phyloP scores from a whole-genome alignment of 495 filamentous ascomycete species.

The Parathielavia appendiculata region DNA sequence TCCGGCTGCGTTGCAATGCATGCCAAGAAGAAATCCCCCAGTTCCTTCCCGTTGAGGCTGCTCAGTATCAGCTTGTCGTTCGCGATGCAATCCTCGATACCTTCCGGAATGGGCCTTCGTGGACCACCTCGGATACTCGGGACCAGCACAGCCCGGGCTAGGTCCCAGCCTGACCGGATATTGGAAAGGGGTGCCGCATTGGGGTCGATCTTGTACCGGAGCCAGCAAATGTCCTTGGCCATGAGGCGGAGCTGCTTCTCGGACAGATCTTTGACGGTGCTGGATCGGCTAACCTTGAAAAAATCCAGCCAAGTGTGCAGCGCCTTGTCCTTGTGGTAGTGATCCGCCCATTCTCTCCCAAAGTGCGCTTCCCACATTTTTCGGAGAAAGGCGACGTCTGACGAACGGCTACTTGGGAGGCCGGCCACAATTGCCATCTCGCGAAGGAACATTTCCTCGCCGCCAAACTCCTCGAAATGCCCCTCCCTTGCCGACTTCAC shows the following conservation, averaged over 20 bases:
- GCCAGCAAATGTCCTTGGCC: slow-evolving; percentile 10
- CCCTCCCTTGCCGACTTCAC: neutral
- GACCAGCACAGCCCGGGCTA: too few species aligned
- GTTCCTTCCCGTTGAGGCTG: neutral
- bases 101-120: neutral
- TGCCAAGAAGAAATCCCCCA: neutral
- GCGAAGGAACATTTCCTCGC: neutral
- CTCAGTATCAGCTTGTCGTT: neutral
- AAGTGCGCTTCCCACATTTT: neutral
- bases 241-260: neutral
- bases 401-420: neutral
- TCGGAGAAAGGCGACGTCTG: neutral
- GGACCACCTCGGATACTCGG: too few species aligned
- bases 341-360: neutral
- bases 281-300: neutral
- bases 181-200: neutral
- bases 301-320: slow-evolving; percentile 19
- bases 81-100: neutral
- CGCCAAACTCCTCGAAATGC: neutral
- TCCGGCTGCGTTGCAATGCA: neutral
- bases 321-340: neutral
- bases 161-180: too few species aligned
- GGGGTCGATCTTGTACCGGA: slow-evolving; percentile 3
- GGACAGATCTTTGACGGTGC: neutral
- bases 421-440: slow-evolving; percentile 3